Base-by-base conservation (phyloP, 306 rosid genomes). In the Psophocarpus tetragonolobus region DNA sequence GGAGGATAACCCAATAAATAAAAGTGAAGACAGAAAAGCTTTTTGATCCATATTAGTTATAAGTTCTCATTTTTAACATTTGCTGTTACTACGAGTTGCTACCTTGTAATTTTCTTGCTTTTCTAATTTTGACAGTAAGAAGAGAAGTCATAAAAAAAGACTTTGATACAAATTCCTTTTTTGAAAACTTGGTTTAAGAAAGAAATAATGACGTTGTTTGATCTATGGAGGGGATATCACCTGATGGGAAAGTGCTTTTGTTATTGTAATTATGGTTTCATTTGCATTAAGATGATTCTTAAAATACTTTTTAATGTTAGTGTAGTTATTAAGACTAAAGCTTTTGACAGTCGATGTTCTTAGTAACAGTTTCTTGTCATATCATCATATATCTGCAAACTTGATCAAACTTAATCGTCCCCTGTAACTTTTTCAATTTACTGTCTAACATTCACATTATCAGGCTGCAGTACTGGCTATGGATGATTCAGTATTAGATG, bases 391-490 rank as follows among this genome's bases (percentile, higher is more conserved):
- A 11, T 20, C 23, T 48, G 26, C 36, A 21, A 51, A 54, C 53
- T 15, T 26, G 8, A 72, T 72, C 23, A 8, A 58, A 32, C 36
- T 61, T 53, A 66, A 64, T 60, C 47, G n/a, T n/a, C 60, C 68
- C 41, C 60, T 56, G 62, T 74, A 50, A 35, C 47, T 7, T 57
- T 26, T 26, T 73, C 77, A 38, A 68, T 53, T 65, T 63, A 30
- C 42, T 57, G 65, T 32, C 79, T 81, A 61, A 75, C 36, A 58
- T 67, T 76, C 70, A 47, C 82, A 57, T 82, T 86, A 47, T 81
- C 84, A 95, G 98, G 97, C 97, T 80, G 95, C 95, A 21, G 97
- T 92, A 8, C 88, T 94, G 35, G 91, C 97, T 79, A 81, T 92
- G 97, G 93, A 94, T 47, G 97, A 88, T 24, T 85, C 91, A 0